Evolutionary conservation across 73 alveolate species (phyloP).

Genomic region (Paramecium primaurelia): DNA sequence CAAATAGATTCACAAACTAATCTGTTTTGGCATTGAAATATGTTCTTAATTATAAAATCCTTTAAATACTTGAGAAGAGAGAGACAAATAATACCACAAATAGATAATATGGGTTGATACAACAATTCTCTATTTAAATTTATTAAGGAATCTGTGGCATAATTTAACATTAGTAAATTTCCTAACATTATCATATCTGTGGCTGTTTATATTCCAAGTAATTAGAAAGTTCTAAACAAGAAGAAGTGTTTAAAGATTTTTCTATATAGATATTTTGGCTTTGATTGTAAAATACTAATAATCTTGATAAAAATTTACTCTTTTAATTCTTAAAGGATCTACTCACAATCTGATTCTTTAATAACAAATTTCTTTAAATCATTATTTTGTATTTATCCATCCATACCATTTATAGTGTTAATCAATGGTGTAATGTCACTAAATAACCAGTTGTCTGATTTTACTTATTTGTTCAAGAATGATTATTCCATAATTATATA

Average conservation of each 20-base stretch:
- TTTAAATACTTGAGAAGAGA: not conserved
- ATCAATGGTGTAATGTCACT: not conserved
- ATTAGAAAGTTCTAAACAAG: not conserved
- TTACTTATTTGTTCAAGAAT: not conserved
- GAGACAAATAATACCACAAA: not conserved
- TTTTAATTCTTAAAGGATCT: not conserved
- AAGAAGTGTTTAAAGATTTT: not conserved
- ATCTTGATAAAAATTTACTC: not conserved
- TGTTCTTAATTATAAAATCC: not conserved
- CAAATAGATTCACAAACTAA: not conserved
- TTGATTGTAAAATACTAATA: not conserved
- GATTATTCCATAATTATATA: not conserved
- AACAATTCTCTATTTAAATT: not conserved
- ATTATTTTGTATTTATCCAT: not conserved
- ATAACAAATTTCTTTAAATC: not conserved
- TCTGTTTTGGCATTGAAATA: not conserved
- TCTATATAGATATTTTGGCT: not conserved
- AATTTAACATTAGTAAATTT: not conserved
- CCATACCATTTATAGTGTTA: not conserved
- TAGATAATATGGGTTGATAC: not conserved
- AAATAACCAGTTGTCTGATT: slow-evolving; percentile 7
- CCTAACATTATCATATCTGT: not conserved
- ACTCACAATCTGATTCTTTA: not conserved
- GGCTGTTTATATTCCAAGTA: not conserved
- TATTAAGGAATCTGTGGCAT: not conserved